Conservation (phyloP, 176 grass and related monocot genomes). For the Pontederia crassipes region DNA sequence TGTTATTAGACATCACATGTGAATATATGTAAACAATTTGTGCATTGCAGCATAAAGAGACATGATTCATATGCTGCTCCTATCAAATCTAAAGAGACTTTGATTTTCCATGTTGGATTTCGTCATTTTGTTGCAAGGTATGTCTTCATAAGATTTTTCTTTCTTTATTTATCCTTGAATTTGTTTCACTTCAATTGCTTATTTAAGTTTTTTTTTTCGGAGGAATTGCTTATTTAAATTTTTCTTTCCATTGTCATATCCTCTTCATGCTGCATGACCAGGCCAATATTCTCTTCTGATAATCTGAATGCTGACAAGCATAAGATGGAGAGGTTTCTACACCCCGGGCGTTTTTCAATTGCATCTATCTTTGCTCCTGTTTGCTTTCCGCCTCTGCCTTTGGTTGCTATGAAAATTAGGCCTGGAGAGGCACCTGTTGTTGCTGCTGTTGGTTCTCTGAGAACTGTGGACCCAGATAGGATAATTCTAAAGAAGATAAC, state of each 20-base stretch:
- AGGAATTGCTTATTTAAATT: too few species aligned
- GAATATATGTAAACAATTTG: background rate
- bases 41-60: conserved; percentile 69
- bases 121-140: conserved; percentile 87
- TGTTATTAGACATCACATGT: too few species aligned
- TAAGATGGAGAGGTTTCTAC: conserved; percentile 96
- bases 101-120: conserved; percentile 91
- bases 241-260: too few species aligned
- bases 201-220: too few species aligned
- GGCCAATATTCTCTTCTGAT: conserved; percentile 90
- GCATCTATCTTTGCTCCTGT: conserved; percentile 88
- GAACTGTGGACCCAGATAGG: too few species aligned
- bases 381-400: conserved; percentile 54
- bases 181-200: too few species aligned
- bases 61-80: conserved; percentile 78
- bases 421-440: conserved; percentile 58
- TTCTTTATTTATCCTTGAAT: conserved; percentile 6
- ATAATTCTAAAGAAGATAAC: too few species aligned
- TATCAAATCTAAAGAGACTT: conserved; percentile 77
- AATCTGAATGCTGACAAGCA: conserved; percentile 94
- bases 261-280: conserved; percentile 4
- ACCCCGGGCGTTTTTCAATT: conserved; percentile 84
- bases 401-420: conserved; percentile 57
- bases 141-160: background rate
- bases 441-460: conserved; percentile 4